A percentile compares a stretch with the other conserved stretches of the same genome.
Evolutionary conservation across 129 eudicot species (phyloP).

Genomic region (Centaurea solstitialis): DNA sequence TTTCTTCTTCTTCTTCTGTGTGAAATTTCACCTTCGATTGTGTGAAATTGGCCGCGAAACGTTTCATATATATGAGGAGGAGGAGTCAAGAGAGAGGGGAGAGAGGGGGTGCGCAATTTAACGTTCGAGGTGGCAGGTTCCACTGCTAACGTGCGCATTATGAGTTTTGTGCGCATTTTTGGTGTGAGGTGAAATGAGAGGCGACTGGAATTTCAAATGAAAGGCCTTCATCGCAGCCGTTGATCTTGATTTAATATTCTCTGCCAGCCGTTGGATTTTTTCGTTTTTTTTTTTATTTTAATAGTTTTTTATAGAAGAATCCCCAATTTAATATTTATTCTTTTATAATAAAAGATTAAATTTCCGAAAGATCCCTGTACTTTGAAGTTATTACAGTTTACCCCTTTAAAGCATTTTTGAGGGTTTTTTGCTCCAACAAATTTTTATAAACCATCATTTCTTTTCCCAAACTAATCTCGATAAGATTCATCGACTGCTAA

Average conservation of each 20-base stretch:
- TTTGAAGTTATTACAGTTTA: neutral
- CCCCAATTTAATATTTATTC: too few relatives aligned
- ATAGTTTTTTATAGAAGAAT: neutral
- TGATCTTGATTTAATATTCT: neutral
- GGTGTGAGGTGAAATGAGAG: constrained; percentile 33
- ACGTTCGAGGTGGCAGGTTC: constrained; percentile 45
- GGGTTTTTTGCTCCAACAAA: too few relatives aligned
- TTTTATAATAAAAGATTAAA: constrained; percentile 5
- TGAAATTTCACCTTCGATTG: neutral
- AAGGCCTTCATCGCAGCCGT: neutral
- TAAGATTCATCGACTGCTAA: too few relatives aligned
- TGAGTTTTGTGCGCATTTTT: constrained; percentile 31
- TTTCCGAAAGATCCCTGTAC: neutral
- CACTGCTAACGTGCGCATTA: constrained; percentile 36
- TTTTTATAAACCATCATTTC: too few relatives aligned
- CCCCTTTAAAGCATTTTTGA: neutral
- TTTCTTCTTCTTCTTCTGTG: neutral
- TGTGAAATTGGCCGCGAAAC: constrained; percentile 47
- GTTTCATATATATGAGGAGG: constrained; percentile 14
- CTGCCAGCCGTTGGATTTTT: constrained; percentile 23
- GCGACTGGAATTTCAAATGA: constrained; percentile 39
- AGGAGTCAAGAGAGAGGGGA: constrained; percentile 22
- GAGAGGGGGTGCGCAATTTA: constrained; percentile 36
- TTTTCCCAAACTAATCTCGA: too few relatives aligned
- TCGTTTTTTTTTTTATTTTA: neutral